Percentiles rank a stretch among this genome's conserved stretches.
Evolutionary conservation across 2,329 filamentous ascomycete species (phyloP).

Genomic region (Ophiocordyceps robertsii): DNA sequence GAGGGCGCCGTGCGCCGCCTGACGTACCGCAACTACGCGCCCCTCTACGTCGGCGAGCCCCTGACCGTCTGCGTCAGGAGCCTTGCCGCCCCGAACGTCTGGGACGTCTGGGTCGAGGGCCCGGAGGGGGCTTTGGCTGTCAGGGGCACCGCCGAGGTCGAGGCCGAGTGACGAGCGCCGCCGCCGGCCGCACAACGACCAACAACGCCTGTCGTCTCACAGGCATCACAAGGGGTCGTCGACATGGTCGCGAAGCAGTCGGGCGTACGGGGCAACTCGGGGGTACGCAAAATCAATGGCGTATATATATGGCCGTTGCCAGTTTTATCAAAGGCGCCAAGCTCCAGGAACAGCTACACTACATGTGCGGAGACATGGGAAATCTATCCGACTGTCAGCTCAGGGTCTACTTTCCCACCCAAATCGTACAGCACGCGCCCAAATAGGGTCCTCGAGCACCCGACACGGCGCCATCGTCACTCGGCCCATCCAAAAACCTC

Average conservation of each 20-base stretch:
- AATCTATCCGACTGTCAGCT: not conserved
- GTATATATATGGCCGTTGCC: not conserved
- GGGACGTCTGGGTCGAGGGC: conserved; percentile 54
- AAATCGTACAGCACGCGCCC: not conserved
- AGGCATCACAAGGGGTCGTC: no score
- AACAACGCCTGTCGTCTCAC: no score
- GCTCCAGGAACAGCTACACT: not conserved
- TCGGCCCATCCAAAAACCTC: conserved; percentile 79
- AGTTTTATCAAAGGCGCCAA: not conserved
- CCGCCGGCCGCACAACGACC: no score
- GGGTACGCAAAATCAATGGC: no score
- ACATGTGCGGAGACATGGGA: not conserved
- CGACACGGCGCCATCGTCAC: conserved; percentile 8
- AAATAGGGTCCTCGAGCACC: not conserved
- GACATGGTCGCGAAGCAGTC: no score
- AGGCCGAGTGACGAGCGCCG: not conserved
- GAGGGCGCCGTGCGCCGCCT: conserved; percentile 35
- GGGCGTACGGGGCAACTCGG: no score
- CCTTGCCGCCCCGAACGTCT: conserved; percentile 23
- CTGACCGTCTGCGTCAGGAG: conserved; percentile 54
- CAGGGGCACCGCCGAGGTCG: conserved; percentile 33
- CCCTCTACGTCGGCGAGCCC: conserved; percentile 61
- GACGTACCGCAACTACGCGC: conserved; percentile 69
- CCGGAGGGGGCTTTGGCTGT: conserved; percentile 49
- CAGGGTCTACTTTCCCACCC: not conserved